Conservation (phyloP, 805 yeast species). For the Kluyveromyces dobzhanskii region DNA sequence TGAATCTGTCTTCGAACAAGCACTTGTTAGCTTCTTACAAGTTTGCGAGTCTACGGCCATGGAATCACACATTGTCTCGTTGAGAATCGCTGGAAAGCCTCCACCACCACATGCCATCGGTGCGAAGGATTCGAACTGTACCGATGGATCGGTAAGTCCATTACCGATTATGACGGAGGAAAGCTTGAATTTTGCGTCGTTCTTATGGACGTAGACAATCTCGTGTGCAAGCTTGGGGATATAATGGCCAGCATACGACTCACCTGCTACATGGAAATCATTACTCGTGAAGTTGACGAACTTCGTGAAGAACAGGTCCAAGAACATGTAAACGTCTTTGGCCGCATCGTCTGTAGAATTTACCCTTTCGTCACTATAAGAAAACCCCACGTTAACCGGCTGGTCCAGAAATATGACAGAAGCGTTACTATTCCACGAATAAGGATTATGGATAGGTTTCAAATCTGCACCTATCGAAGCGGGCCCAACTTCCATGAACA, state of each 20-base stretch:
- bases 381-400: slow-evolving; percentile 83
- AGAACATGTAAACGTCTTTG: slow-evolving; percentile 69
- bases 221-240: slow-evolving; percentile 56
- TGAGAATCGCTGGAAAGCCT: slow-evolving; percentile 64
- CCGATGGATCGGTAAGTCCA: slow-evolving; percentile 76
- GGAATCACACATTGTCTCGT: slow-evolving; percentile 51
- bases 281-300: slow-evolving; percentile 56
- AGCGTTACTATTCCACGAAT: slow-evolving; percentile 83
- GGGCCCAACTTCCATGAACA: slow-evolving; percentile 83
- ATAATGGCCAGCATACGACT: slow-evolving; percentile 70
- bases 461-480: slow-evolving; percentile 53
- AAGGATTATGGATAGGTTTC: slow-evolving; percentile 59
- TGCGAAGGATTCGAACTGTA: slow-evolving; percentile 64
- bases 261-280: slow-evolving; percentile 64
- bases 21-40: slow-evolving; percentile 50
- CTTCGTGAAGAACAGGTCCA: slow-evolving; percentile 67
- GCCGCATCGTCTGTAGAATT: slow-evolving; percentile 70
- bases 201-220: slow-evolving; percentile 28
- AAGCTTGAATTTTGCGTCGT: slow-evolving; percentile 48
- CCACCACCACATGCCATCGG: slow-evolving; percentile 89
- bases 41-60: slow-evolving; percentile 53
- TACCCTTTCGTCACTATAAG: slow-evolving; percentile 53
- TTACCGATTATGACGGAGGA: slow-evolving; percentile 78
- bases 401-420: slow-evolving; percentile 81
- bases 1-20: slow-evolving; percentile 51